These are phyloP conservation scores for Coemansia sp. DNA, from an alignment of 192 early-diverging fungal genomes.

Conservation along the genomic window DNA sequence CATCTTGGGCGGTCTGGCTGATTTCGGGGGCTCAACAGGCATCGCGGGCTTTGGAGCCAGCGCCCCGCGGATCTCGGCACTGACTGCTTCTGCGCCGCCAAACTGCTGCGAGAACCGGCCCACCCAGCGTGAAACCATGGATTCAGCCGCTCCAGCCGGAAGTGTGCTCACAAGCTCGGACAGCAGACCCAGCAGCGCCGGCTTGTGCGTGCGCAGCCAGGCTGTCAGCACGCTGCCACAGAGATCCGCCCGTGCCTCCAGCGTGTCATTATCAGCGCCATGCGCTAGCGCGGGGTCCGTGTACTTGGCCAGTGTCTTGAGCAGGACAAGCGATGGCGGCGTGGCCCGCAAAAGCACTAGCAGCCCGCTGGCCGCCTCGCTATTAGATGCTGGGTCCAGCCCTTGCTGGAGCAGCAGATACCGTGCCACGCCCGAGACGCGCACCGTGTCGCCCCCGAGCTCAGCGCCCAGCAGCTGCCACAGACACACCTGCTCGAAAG, in stretches of 20 bases:
- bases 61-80: background rate
- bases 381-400: slow-evolving; percentile 22
- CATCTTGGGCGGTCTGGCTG: background rate
- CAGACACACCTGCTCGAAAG: slow-evolving; percentile 58
- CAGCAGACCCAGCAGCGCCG: background rate
- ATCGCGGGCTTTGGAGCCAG: background rate
- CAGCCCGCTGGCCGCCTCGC: slow-evolving; percentile 54
- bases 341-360: slow-evolving; percentile 45
- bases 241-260: slow-evolving; percentile 19
- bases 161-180: background rate
- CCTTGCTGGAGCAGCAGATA: slow-evolving; percentile 6
- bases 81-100: background rate
- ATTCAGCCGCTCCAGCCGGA: background rate
- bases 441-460: slow-evolving; percentile 19
- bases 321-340: slow-evolving; percentile 11
- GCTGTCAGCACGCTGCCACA: slow-evolving; percentile 26
- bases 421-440: slow-evolving; percentile 5
- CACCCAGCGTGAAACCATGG: slow-evolving; percentile 4
- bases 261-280: slow-evolving; percentile 7
- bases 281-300: too few species aligned
- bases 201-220: slow-evolving; percentile 34
- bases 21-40: background rate
- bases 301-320: slow-evolving; percentile 4
- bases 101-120: slow-evolving; percentile 6
- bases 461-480: slow-evolving; percentile 58